These are phyloP conservation scores for Claviceps capensis DNA, from an alignment of 2,329 filamentous ascomycete genomes.

Conservation along the genomic window DNA sequence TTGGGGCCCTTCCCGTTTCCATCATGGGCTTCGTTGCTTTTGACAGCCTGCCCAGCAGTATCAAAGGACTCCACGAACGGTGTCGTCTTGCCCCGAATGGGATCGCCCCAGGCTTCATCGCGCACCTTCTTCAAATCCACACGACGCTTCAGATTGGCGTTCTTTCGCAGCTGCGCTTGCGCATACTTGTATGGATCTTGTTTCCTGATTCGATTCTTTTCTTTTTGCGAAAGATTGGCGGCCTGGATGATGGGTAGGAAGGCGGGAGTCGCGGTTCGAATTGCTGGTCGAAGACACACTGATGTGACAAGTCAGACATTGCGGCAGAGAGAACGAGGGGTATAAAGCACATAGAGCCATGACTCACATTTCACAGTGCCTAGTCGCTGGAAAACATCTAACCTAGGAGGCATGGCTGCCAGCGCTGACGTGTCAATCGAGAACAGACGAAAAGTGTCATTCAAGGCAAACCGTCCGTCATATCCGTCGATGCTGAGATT, in stretches of 20 bases:
- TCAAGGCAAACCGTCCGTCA: neutral
- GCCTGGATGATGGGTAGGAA: constrained; percentile 48
- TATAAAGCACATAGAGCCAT: neutral
- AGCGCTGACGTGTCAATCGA: neutral
- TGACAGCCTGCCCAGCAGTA: constrained; percentile 37
- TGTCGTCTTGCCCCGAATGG: constrained; percentile 64
- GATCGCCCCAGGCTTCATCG: constrained; percentile 55
- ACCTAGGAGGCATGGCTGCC: constrained; percentile 51
- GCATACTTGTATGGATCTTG: constrained; percentile 73
- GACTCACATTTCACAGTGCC: constrained; percentile 45
- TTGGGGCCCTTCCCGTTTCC: constrained; percentile 27
- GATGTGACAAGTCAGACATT: neutral
- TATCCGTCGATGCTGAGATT: neutral
- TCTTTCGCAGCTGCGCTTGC: constrained; percentile 71
- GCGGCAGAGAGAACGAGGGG: no score
- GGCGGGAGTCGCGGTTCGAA: constrained; percentile 30
- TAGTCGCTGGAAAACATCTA: constrained; percentile 46
- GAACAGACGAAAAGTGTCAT: neutral
- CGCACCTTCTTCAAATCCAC: constrained; percentile 53
- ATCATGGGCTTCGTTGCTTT: constrained; percentile 23
- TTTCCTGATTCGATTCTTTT: constrained; percentile 52
- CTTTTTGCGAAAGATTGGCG: constrained; percentile 47
- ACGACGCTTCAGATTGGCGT: constrained; percentile 66
- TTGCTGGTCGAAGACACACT: constrained; percentile 48
- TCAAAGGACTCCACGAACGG: constrained; percentile 76